phyloP scores from a whole-genome alignment of 139 green algal species.

The Coelastrella sp. region DNA sequence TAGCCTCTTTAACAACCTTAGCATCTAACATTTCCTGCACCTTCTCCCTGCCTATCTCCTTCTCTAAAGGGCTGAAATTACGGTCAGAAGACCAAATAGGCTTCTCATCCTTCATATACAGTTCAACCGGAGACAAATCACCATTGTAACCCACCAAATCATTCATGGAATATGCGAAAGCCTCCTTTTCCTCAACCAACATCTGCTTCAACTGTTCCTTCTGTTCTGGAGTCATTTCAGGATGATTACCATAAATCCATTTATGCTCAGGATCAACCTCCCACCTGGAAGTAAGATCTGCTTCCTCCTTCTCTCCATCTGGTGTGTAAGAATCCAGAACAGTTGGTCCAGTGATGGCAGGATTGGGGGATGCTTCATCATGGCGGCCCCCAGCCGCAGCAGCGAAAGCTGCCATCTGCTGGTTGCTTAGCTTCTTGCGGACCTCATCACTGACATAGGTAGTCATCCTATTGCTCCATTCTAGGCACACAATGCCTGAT shows the following conservation, averaged over 20 bases:
- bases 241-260: conserved; percentile 28
- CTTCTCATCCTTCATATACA: conserved; percentile 12
- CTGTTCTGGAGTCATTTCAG: not conserved
- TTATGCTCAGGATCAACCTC: not conserved
- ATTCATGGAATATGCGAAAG: conserved; percentile 9
- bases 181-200: not conserved
- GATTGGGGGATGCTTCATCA: too few species aligned
- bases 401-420: too few species aligned
- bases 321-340: not conserved
- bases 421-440: too few species aligned
- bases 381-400: too few species aligned
- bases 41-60: conserved; percentile 10
- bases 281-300: not conserved
- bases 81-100: conserved; percentile 5
- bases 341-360: too few species aligned
- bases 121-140: not conserved
- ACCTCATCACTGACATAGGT: too few species aligned
- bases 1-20: not conserved
- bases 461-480: too few species aligned
- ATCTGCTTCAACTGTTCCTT: conserved; percentile 4
- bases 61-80: conserved; percentile 3
- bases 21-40: conserved; percentile 12
- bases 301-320: not conserved
- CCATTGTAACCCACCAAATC: not conserved
- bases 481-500: too few species aligned